These are phyloP conservation scores for Fistulinella prunicolor DNA, from an alignment of 768 basidiomycete species.

Conservation along the genomic window DNA sequence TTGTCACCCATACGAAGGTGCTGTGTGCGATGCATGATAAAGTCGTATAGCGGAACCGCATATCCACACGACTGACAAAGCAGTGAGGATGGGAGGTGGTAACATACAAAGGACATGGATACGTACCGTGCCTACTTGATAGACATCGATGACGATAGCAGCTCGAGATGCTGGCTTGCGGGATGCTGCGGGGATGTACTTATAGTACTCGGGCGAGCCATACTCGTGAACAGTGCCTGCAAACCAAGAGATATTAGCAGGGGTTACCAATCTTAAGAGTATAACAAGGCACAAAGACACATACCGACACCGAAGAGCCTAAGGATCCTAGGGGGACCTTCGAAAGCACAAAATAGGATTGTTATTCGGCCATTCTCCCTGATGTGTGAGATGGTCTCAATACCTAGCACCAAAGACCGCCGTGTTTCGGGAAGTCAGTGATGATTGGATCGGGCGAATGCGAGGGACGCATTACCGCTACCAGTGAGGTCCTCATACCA, in stretches of 20 bases:
- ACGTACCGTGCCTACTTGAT: constrained; percentile 51
- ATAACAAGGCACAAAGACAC: no score
- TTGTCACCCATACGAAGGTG: constrained; percentile 40
- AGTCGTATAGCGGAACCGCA: constrained; percentile 60
- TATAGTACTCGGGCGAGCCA: constrained; percentile 58
- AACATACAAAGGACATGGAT: not conserved
- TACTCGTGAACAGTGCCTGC: constrained; percentile 61
- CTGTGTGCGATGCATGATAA: constrained; percentile 52
- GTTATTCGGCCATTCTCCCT: constrained; percentile 65
- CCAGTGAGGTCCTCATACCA: constrained; percentile 78
- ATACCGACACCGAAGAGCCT: constrained; percentile 58
- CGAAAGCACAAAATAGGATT: constrained; percentile 58
- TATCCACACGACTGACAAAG: constrained; percentile 64
- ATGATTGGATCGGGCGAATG: not conserved
- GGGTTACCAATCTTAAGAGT: no score
- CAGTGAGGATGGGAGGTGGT: not conserved
- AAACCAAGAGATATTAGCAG: not conserved
- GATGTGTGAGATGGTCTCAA: constrained; percentile 62
- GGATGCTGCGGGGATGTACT: constrained; percentile 42
- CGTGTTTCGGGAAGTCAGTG: not conserved
- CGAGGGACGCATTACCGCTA: constrained; percentile 43
- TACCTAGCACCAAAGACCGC: constrained; percentile 33
- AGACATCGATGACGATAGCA: constrained; percentile 57
- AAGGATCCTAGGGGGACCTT: constrained; percentile 57
- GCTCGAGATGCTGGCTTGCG: constrained; percentile 60